These are phyloP conservation scores for Scheffersomyces coipomensis DNA, from an alignment of 805 yeast species.

Conservation along the genomic window DNA sequence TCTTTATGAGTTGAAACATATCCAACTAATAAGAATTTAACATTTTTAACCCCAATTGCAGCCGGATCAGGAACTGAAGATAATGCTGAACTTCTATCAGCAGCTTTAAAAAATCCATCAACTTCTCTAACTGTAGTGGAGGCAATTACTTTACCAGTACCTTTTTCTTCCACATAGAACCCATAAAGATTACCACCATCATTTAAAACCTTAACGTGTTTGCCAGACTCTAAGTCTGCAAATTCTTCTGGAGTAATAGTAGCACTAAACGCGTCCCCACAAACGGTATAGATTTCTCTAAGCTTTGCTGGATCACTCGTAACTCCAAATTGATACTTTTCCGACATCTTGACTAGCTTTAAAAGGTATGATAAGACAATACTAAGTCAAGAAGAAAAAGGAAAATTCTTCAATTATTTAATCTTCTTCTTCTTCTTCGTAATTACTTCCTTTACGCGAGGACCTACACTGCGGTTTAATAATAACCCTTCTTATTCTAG, in stretches of 20 bases:
- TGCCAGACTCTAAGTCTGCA: conserved; percentile 16
- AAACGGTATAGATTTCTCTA: conserved; percentile 15
- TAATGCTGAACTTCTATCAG: conserved; percentile 20
- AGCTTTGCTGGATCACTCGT: conserved; percentile 23
- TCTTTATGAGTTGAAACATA: conserved; percentile 25
- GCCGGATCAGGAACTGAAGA: conserved; percentile 29
- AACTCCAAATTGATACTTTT: conserved; percentile 2
- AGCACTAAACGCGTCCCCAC: conserved; percentile 25
- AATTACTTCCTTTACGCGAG: no score
- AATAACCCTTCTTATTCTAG: no score
- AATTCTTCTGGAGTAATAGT: conserved; percentile 15
- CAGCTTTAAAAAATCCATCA: conserved; percentile 28
- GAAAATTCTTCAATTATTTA: no score
- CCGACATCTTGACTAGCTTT: background rate
- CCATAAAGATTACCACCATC: conserved; percentile 19
- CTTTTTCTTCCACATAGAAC: conserved; percentile 23
- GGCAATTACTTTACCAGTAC: conserved; percentile 20
- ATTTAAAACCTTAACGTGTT: conserved; percentile 2
- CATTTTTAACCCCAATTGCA: conserved; percentile 29
- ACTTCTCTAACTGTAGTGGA: conserved; percentile 19
- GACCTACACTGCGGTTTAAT: no score
- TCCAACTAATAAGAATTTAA: conserved; percentile 23
- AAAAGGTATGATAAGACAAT: no score
- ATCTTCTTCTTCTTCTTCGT: no score
- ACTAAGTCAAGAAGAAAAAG: no score